Conservation (phyloP, 108 stramenopile species). For the Fragilaria radians region DNA sequence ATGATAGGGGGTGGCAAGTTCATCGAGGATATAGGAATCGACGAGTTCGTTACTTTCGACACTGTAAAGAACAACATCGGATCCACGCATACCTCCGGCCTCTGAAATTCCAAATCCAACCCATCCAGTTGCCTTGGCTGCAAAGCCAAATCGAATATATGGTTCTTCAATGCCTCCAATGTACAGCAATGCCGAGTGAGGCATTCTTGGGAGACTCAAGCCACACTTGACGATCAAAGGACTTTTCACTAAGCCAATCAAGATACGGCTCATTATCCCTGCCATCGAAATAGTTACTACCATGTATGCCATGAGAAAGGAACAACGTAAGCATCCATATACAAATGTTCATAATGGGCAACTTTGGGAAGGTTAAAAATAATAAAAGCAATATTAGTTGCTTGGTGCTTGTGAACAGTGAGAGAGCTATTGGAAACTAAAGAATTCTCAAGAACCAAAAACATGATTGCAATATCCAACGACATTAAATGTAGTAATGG, state of each 20-base stretch:
- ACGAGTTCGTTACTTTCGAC: conserved; percentile 10
- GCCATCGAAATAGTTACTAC: neutral
- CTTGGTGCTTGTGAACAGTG: too few species aligned
- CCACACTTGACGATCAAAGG: neutral
- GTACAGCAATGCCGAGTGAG: conserved; percentile 26
- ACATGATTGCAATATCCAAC: too few species aligned
- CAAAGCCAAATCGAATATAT: conserved; percentile 22
- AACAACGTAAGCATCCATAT: too few species aligned
- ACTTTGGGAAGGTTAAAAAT: too few species aligned
- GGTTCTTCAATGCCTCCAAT: conserved; percentile 30
- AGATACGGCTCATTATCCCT: neutral
- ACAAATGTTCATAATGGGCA: too few species aligned
- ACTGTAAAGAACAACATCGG: conserved; percentile 32
- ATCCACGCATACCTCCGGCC: conserved; percentile 34
- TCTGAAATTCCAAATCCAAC: conserved; percentile 37
- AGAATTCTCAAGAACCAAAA: too few species aligned
- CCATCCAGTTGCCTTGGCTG: conserved; percentile 37
- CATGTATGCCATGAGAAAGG: too few species aligned
- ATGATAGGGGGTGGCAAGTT: neutral
- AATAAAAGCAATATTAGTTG: too few species aligned
- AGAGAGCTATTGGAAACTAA: too few species aligned
- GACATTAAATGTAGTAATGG: too few species aligned
- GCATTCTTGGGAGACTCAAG: neutral
- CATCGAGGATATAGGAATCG: conserved; percentile 39
- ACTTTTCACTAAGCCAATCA: neutral